Percentiles rank a stretch among this genome's conserved stretches.
Evolutionary conservation across 2,329 filamentous ascomycete genomes (phyloP).

Genomic region (Acrocalymma vagum): DNA sequence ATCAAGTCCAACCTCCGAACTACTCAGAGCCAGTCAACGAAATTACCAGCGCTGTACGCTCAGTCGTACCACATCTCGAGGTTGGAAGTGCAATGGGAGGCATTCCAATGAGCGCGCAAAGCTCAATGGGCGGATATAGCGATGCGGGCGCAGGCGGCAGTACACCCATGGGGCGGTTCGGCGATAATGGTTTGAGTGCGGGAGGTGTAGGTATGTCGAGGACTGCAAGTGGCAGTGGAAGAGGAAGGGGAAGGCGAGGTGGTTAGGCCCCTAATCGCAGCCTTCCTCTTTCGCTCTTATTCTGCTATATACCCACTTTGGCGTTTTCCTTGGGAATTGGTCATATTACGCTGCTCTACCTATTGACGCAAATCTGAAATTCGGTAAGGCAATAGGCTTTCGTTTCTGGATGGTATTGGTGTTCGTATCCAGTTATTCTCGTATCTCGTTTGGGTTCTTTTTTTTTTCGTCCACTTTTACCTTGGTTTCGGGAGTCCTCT

Average conservation of each 20-base stretch:
- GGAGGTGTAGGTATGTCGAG: slow-evolving; percentile 46
- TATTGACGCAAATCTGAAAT: too few relatives aligned
- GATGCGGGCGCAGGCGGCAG: slow-evolving; percentile 44
- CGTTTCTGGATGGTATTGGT: too few relatives aligned
- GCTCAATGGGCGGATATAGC: slow-evolving; percentile 45
- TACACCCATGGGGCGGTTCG: slow-evolving; percentile 44
- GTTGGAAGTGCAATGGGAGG: slow-evolving; percentile 39
- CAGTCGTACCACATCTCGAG: slow-evolving; percentile 42
- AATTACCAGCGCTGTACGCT: slow-evolving; percentile 40
- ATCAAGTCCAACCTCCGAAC: slow-evolving; percentile 43
- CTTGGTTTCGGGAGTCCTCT: too few relatives aligned
- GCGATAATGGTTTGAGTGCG: slow-evolving; percentile 35
- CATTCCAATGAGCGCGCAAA: slow-evolving; percentile 51
- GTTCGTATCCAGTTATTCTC: too few relatives aligned
- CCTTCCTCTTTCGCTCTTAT: too few relatives aligned
- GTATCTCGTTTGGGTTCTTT: too few relatives aligned
- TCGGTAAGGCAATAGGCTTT: too few relatives aligned
- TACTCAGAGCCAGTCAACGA: slow-evolving; percentile 40
- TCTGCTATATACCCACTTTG: too few relatives aligned
- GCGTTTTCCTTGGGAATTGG: too few relatives aligned
- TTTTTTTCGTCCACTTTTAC: too few relatives aligned
- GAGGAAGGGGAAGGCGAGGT: slow-evolving; percentile 38
- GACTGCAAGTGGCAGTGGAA: slow-evolving; percentile 47
- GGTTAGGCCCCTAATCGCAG: too few relatives aligned
- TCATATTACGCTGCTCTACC: too few relatives aligned